Percentiles rank a stretch among this genome's conserved stretches.
phyloP scores from a whole-genome alignment of 179 eudicot species.

The Spergularia azorica region DNA sequence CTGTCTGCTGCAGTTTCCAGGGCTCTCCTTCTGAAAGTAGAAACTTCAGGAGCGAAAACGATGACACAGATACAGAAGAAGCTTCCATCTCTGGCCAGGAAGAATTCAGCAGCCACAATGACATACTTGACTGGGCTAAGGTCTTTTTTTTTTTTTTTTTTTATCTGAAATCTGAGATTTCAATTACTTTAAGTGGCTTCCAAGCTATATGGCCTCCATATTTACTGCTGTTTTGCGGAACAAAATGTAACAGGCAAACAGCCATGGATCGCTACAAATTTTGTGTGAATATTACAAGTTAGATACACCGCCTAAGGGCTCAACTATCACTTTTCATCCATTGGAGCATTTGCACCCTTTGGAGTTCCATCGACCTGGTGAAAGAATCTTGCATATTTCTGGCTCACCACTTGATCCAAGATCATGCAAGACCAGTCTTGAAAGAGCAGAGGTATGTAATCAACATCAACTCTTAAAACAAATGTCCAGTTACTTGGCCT shows the following conservation, averaged over 20 bases:
- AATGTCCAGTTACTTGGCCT: not conserved
- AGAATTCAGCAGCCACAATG: constrained; percentile 62
- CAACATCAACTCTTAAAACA: not conserved
- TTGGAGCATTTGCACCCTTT: constrained; percentile 90
- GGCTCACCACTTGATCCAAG: constrained; percentile 63
- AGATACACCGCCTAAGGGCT: constrained; percentile 71
- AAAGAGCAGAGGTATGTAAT: constrained; percentile 70
- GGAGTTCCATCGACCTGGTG: constrained; percentile 76
- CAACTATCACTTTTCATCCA: constrained; percentile 76
- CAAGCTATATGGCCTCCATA: not conserved
- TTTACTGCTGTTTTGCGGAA: not conserved
- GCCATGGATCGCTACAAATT: constrained; percentile 83
- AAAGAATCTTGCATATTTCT: constrained; percentile 50
- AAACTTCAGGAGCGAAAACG: constrained; percentile 67
- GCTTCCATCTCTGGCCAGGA: constrained; percentile 83
- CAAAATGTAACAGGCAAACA: constrained; percentile 58
- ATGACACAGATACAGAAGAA: constrained; percentile 76
- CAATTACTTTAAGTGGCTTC: not conserved
- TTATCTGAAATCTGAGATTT: not conserved
- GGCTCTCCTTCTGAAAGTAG: constrained; percentile 79
- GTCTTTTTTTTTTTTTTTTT: constrained; percentile 34
- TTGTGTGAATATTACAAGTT: constrained; percentile 76
- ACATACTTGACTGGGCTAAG: constrained; percentile 98
- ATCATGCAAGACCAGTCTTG: constrained; percentile 77
- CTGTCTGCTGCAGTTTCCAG: constrained; percentile 59